phyloP scores from a whole-genome alignment of 1,139 yeast genomes.

The Martiniozyma asiatica region DNA sequence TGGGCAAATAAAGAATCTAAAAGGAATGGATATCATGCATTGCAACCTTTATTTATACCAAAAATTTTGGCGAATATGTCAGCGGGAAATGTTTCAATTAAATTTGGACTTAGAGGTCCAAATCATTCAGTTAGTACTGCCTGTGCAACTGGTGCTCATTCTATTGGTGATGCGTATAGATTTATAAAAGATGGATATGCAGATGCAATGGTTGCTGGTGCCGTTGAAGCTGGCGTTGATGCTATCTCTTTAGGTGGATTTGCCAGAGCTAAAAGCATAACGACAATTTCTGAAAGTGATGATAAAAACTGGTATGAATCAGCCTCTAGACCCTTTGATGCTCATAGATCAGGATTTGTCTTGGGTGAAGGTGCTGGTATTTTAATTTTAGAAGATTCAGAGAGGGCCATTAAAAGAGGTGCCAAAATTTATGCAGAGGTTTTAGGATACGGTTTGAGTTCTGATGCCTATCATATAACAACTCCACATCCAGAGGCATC shows the following conservation, averaged over 20 bases:
- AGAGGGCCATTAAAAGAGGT: constrained; percentile 61
- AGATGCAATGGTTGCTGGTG: constrained; percentile 85
- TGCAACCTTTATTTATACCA: constrained; percentile 83
- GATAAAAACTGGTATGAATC: constrained; percentile 47
- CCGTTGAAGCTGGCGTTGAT: constrained; percentile 78
- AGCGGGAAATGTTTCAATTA: constrained; percentile 79
- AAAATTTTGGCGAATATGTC: constrained; percentile 85
- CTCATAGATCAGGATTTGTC: constrained; percentile 71
- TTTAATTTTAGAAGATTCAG: constrained; percentile 60
- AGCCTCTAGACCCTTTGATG: constrained; percentile 86
- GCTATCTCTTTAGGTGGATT: constrained; percentile 88
- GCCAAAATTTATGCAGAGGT: constrained; percentile 68
- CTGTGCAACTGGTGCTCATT: constrained; percentile 91
- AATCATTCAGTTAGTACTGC: constrained; percentile 87
- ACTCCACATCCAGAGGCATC: constrained; percentile 76
- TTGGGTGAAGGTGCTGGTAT: constrained; percentile 90
- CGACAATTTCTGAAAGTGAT: constrained; percentile 51
- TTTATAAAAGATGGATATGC: constrained; percentile 73
- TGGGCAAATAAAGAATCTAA: constrained; percentile 25
- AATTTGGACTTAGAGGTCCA: constrained; percentile 69
- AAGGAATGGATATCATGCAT: constrained; percentile 50
- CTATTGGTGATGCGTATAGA: constrained; percentile 86
- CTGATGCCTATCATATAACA: constrained; percentile 89
- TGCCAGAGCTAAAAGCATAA: constrained; percentile 78
- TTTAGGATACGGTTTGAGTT: constrained; percentile 78